Evolutionary conservation across 83 land plant genomes (phyloP), one percentile per base, ranked within the genome.

Genomic region (Larix sibirica): DNA sequence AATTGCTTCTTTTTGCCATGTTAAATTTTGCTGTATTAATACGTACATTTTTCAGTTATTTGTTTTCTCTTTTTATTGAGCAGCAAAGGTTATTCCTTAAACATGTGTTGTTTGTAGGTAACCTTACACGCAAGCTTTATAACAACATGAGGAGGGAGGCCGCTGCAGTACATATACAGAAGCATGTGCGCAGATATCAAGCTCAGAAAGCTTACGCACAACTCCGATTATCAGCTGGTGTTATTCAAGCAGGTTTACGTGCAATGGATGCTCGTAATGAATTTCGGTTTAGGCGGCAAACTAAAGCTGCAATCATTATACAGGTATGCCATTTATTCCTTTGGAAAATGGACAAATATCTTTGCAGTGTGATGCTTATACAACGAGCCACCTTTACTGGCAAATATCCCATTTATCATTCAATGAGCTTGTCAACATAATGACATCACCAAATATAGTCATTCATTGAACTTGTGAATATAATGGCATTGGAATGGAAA

Each of bases 191-290:
- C 3, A 88, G 90, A 81, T 84, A 93, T 81, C 87, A 62, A 12
- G 86, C 90, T 61, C 88, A 86, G 75, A 93, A 83, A 64, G 64
- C 81, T 20, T 96, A 89, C 80, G 42, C 66, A 16, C 82, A 83
- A 58, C 87, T 87, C 7, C 81, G 79, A 31, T 54, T 80, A 23
- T 91, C 96, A 40, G 94, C 88, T 23, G 86, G 92, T 68, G 86
- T 83, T 62, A 31, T 96, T 62, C 99, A 96, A 83, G 90, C 93
- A 75, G 96, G 96, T 4, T 84, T 95, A 38, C 90, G 96, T 69
- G 91, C 92, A 62, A 92, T 96, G 99, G 88, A 90, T 62, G 98
- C 98, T 82, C 93, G 96, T 62, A 96, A 88, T 54, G 92, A 92
- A 77, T 92, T 88, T 64, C 86, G 98, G 76, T 91, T 88, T 58